Base-by-base conservation (phyloP, 768 basidiomycete species). In the Naganishia kalamii region DNA sequence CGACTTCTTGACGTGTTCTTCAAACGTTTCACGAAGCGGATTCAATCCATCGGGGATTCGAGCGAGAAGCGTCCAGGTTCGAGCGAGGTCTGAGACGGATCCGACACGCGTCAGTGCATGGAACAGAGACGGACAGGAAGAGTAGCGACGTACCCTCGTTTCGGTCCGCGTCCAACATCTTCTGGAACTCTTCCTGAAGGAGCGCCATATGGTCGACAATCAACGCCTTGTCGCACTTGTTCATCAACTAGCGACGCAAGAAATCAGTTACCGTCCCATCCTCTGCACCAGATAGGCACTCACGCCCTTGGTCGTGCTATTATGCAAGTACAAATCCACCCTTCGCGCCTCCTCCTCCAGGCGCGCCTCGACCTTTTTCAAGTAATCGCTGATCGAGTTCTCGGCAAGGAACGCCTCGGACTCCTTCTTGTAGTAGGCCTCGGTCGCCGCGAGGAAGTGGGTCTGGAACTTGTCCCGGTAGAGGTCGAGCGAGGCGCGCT, bases 131-230 rank as follows among this genome's bases (percentile, higher is more conserved):
- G 11, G 19, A 41, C 33, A 11, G n/a, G 62, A 27, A 27, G 32
- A 41, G 8, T n/a, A 32, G n/a, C 19, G 12, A 63, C 75, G 65
- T 43, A 79, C 79, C 80, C 77, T 92, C 89, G 65, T 92, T 88
- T 78, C 92, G 90, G 79, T 97, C 94, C 76, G 84, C 92, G 76
- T 97, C 93, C 69, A 76, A 62, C 33, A 75, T 66, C 49, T 81
- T 81, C 77, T 93, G 91, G 82, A 98, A 97, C 78, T 86, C 90
- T 66, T 93, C 90, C 87, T 88, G 89, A 86, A 99, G 88, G 47
- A 87, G 79, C 66, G 85, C 84, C 50, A 87, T 82, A 74, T 94
- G 92, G 69, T 88, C 87, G 64, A 88, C 85, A 71, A 99, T 92
- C 69, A 99, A 86, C 29, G 90, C 88, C 68, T 88, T 85, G 77